Evolutionary conservation across 306 rosid genomes (phyloP).

Genomic region (Senna siamea): DNA sequence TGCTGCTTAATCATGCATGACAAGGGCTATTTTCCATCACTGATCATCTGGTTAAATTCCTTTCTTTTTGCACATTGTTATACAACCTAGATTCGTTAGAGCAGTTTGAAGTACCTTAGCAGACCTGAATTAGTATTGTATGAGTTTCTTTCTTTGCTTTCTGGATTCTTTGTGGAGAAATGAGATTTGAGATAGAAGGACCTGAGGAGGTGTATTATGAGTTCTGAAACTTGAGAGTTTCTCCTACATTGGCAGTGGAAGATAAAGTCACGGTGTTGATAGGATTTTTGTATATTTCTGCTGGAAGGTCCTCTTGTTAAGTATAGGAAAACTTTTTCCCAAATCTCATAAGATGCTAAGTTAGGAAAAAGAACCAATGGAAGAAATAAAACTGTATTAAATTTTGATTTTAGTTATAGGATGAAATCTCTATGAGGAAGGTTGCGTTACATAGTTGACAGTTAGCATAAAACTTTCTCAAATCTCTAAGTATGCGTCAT

Average conservation of each 20-base stretch:
- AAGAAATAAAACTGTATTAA: no score
- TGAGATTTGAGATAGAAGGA: background rate
- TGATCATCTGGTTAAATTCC: background rate
- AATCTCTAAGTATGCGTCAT: no score
- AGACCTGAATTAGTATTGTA: background rate
- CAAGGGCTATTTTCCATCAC: background rate
- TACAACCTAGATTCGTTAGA: background rate
- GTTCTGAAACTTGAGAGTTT: background rate
- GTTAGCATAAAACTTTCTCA: no score
- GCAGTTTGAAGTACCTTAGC: background rate
- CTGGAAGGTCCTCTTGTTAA: no score
- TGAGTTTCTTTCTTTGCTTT: background rate
- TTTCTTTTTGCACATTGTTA: background rate
- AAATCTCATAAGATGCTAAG: no score
- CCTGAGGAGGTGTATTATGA: background rate
- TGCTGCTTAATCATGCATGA: slow-evolving; percentile 4
- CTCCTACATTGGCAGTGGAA: background rate
- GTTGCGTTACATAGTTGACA: no score
- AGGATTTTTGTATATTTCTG: background rate
- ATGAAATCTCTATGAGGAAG: no score
- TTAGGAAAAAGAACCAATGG: no score
- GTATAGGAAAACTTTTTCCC: no score
- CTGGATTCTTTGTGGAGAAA: background rate
- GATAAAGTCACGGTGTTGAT: background rate
- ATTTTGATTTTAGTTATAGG: no score